Evolutionary conservation across 2,329 filamentous ascomycete genomes (phyloP).

Genomic region (Knufia petricola): DNA sequence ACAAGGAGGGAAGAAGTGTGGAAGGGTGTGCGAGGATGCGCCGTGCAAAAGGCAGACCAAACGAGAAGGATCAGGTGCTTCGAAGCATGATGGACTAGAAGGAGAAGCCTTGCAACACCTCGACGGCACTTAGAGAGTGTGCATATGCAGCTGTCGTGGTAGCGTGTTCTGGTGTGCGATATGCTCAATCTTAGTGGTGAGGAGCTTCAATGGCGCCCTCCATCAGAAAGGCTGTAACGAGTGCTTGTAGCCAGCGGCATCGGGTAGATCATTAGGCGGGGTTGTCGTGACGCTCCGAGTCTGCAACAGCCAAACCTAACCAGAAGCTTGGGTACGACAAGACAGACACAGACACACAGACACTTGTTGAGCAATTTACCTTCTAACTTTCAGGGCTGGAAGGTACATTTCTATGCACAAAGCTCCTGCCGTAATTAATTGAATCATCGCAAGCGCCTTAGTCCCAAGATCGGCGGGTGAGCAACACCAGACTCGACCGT

Average conservation of each 20-base stretch:
- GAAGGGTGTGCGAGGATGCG: neutral
- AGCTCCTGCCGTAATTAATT: too few species aligned
- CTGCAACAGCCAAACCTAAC: neutral
- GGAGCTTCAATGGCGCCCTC: neutral
- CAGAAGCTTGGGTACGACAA: too few species aligned
- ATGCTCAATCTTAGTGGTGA: neutral
- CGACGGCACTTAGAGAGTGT: slow-evolving; percentile 5
- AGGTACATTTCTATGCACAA: too few species aligned
- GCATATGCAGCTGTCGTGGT: slow-evolving; percentile 7
- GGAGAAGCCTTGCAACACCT: slow-evolving; percentile 6
- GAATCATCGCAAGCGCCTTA: too few species aligned
- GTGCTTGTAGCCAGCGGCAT: neutral
- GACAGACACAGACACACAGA: too few species aligned
- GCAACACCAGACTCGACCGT: neutral
- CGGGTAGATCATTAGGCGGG: neutral
- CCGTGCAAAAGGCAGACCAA: slow-evolving; percentile 12
- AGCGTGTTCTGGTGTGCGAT: neutral
- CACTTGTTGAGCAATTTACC: neutral
- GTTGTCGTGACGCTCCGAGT: too few species aligned
- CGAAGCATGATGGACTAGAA: neutral
- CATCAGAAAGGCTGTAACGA: neutral
- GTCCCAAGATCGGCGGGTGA: too few species aligned
- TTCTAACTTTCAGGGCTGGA: too few species aligned
- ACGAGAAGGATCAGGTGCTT: slow-evolving; percentile 10
- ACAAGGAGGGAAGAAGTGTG: slow-evolving; percentile 10